Evolutionary conservation across 768 basidiomycete species (phyloP).

Genomic region (Leccinum sublutescens): DNA sequence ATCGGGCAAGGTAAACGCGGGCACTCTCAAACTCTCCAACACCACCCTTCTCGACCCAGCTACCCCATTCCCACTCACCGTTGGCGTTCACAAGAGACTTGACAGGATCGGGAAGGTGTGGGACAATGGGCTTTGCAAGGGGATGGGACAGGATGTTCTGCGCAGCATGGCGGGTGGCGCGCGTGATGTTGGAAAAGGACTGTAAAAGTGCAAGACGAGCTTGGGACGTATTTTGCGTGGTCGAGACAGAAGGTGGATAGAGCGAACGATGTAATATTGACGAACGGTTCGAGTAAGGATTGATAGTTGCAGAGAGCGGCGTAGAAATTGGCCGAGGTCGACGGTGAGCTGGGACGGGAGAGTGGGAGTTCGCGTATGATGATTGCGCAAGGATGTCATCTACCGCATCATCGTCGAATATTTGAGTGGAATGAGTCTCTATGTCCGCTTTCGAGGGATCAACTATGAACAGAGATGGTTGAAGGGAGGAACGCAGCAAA

Average conservation of each 20-base stretch:
- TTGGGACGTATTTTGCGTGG: constrained; percentile 57
- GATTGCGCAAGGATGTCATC: constrained; percentile 84
- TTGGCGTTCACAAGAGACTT: constrained; percentile 84
- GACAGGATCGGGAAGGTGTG: constrained; percentile 94
- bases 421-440: constrained; percentile 82
- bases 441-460: constrained; percentile 93
- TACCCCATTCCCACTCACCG: constrained; percentile 91
- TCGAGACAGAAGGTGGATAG: constrained; percentile 48
- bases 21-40: constrained; percentile 97
- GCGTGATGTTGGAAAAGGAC: constrained; percentile 91
- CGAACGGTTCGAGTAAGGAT: constrained; percentile 63
- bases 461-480: constrained; percentile 83
- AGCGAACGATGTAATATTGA: constrained; percentile 83
- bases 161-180: constrained; percentile 88
- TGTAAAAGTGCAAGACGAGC: constrained; percentile 83
- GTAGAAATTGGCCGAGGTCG: constrained; percentile 64
- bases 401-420: constrained; percentile 84
- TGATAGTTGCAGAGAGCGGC: constrained; percentile 34
- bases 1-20: constrained; percentile 91
- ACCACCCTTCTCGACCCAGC: constrained; percentile 90
- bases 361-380: constrained; percentile 71
- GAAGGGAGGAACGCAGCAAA: constrained; percentile 81
- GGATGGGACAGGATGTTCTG: constrained; percentile 96
- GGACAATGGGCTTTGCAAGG: constrained; percentile 92
- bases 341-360: constrained; percentile 81